phyloP scores from a whole-genome alignment of 805 yeast species.

The Trichomonascus vanleenenianus region DNA sequence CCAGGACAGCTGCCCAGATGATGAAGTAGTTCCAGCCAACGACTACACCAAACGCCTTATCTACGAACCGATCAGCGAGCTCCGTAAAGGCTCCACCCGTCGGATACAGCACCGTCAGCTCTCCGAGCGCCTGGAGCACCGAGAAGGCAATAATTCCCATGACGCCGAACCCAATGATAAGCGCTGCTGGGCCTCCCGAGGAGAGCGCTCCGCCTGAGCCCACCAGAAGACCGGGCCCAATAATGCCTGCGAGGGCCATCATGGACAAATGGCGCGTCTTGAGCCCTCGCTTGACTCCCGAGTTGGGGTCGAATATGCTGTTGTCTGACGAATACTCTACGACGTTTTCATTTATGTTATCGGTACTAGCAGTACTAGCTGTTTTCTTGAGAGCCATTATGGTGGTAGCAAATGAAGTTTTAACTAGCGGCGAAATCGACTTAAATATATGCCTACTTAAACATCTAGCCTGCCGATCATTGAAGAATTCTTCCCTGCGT shows the following conservation, averaged over 20 bases:
- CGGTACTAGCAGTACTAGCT: too few relatives aligned
- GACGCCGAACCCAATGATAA: constrained; percentile 41
- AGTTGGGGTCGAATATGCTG: constrained; percentile 20
- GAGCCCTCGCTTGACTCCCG: constrained; percentile 35
- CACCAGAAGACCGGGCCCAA: constrained; percentile 77
- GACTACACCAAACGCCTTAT: constrained; percentile 42
- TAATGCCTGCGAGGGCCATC: constrained; percentile 80
- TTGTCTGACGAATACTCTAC: too few relatives aligned
- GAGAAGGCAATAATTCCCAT: constrained; percentile 46
- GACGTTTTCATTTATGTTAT: too few relatives aligned
- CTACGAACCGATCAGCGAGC: constrained; percentile 39
- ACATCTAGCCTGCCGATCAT: too few relatives aligned
- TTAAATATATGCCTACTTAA: background rate
- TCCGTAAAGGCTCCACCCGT: constrained; percentile 46
- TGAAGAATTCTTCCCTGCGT: background rate
- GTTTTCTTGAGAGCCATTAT: too few relatives aligned
- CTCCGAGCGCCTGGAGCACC: constrained; percentile 49
- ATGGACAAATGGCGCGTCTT: constrained; percentile 64
- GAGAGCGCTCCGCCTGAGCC: constrained; percentile 45
- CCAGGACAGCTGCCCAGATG: constrained; percentile 41
- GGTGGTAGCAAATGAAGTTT: too few relatives aligned
- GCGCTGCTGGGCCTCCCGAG: constrained; percentile 44
- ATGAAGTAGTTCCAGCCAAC: constrained; percentile 42
- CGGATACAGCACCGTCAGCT: constrained; percentile 47
- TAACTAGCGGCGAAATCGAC: background rate